phyloP scores from a whole-genome alignment of 768 basidiomycete genomes.

The Kwoniella mangroviensis region DNA sequence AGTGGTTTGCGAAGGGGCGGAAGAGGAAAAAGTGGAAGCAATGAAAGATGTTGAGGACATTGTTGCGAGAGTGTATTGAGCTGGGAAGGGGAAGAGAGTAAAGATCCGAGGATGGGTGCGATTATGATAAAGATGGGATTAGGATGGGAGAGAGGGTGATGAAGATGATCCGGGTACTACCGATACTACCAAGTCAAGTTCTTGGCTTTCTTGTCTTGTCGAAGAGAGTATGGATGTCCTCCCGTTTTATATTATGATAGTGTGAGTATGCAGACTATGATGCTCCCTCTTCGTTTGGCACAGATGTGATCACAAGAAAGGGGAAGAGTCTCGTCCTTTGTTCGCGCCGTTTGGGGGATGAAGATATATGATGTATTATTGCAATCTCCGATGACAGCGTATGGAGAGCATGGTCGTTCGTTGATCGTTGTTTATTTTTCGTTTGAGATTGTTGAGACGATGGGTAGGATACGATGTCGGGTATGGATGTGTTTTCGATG shows the following conservation, averaged over 20 bases:
- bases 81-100: not conserved
- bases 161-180: too few relatives aligned
- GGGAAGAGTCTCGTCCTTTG: not conserved
- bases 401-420: not conserved
- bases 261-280: too few relatives aligned
- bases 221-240: too few relatives aligned
- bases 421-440: not conserved
- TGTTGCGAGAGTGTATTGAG: not conserved
- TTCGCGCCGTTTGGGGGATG: not conserved
- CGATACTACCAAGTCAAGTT: too few relatives aligned
- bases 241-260: too few relatives aligned
- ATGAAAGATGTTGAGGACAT: slow-evolving; percentile 1
- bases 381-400: not conserved
- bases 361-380: not conserved
- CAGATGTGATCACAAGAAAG: not conserved
- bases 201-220: too few relatives aligned
- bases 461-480: not conserved
- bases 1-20: slow-evolving; percentile 27
- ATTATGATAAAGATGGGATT: too few relatives aligned
- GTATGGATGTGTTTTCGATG: not conserved
- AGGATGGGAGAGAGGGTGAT: too few relatives aligned
- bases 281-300: too few relatives aligned
- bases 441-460: not conserved
- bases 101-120: too few relatives aligned
- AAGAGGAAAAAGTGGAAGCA: slow-evolving; percentile 17